Evolutionary conservation across 768 basidiomycete species (phyloP).

Genomic region (Amanita exitialis): DNA sequence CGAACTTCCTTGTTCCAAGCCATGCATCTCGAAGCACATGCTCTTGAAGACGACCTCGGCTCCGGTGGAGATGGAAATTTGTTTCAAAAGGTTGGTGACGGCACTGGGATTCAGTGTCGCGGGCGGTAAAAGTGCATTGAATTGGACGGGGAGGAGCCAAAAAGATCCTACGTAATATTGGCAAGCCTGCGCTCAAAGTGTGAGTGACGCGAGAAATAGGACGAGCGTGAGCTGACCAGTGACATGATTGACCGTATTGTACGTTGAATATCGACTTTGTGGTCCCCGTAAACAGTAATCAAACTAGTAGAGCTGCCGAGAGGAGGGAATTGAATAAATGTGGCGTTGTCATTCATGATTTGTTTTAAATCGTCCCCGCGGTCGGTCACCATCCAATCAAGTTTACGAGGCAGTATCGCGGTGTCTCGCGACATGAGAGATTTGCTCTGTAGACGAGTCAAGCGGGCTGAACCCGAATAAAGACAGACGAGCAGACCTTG

Average conservation of each 20-base stretch:
- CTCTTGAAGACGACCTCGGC: slow-evolving; percentile 95
- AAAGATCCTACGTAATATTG: slow-evolving; percentile 96
- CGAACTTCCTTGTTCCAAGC: slow-evolving; percentile 88
- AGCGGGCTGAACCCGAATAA: slow-evolving; percentile 1
- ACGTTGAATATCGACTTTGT: slow-evolving; percentile 87
- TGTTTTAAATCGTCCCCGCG: slow-evolving; percentile 86
- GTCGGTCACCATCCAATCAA: slow-evolving; percentile 99
- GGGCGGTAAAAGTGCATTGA: slow-evolving; percentile 84
- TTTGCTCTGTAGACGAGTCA: slow-evolving; percentile 51
- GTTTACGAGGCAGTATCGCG: slow-evolving; percentile 88
- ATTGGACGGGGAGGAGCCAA: slow-evolving; percentile 91
- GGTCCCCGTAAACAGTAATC: slow-evolving; percentile 90
- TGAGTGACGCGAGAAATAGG: neutral
- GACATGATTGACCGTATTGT: slow-evolving; percentile 93
- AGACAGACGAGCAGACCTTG: slow-evolving; percentile 45
- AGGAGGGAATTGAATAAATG: slow-evolving; percentile 88
- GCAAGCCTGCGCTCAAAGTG: slow-evolving; percentile 54
- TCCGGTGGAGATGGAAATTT: slow-evolving; percentile 77
- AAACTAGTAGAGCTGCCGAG: slow-evolving; percentile 89
- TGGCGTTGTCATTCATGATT: slow-evolving; percentile 94
- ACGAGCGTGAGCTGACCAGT: slow-evolving; percentile 47
- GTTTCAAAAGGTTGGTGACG: slow-evolving; percentile 76
- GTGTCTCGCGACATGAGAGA: slow-evolving; percentile 87
- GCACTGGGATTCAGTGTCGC: slow-evolving; percentile 73
- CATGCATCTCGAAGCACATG: slow-evolving; percentile 97